phyloP scores from a whole-genome alignment of 2,329 filamentous ascomycete genomes.

The Aureobasidium uvarum region DNA sequence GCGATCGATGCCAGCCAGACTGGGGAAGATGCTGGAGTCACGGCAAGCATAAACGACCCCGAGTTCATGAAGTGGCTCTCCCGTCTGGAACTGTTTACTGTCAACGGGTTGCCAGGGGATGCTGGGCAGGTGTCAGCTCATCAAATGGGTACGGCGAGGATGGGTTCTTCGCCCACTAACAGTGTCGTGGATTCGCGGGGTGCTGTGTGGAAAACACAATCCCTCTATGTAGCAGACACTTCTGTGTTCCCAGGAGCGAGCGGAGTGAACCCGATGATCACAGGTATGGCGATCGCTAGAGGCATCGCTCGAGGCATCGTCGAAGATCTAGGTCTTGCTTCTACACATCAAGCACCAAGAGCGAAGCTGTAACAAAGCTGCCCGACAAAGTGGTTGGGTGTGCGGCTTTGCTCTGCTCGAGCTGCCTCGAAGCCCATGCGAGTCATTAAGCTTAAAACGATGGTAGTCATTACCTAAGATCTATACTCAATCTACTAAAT shows the following conservation, averaged over 20 bases:
- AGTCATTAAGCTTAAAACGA: slow-evolving; percentile 21
- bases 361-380: slow-evolving; percentile 14
- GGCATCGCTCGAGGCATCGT: slow-evolving; percentile 60
- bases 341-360: slow-evolving; percentile 3
- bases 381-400: slow-evolving; percentile 20
- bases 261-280: slow-evolving; percentile 81
- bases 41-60: slow-evolving; percentile 52
- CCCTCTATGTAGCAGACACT: slow-evolving; percentile 69
- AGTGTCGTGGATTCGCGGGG: slow-evolving; percentile 48
- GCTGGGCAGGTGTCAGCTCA: slow-evolving; percentile 67
- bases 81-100: slow-evolving; percentile 50
- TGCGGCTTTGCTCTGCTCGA: slow-evolving; percentile 11
- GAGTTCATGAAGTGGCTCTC: slow-evolving; percentile 62
- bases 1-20: slow-evolving; percentile 28
- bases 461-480: slow-evolving; percentile 5
- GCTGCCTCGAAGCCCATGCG: slow-evolving; percentile 16
- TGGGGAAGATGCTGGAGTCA: slow-evolving; percentile 40
- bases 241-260: slow-evolving; percentile 74
- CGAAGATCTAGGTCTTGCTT: slow-evolving; percentile 11
- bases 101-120: slow-evolving; percentile 50
- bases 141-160: slow-evolving; percentile 76
- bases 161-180: slow-evolving; percentile 55
- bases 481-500: not conserved
- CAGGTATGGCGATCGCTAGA: slow-evolving; percentile 68
- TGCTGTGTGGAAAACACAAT: slow-evolving; percentile 62